Evolutionary conservation across 495 filamentous ascomycete species (phyloP).

Genomic region (Lophiotrema nucula): DNA sequence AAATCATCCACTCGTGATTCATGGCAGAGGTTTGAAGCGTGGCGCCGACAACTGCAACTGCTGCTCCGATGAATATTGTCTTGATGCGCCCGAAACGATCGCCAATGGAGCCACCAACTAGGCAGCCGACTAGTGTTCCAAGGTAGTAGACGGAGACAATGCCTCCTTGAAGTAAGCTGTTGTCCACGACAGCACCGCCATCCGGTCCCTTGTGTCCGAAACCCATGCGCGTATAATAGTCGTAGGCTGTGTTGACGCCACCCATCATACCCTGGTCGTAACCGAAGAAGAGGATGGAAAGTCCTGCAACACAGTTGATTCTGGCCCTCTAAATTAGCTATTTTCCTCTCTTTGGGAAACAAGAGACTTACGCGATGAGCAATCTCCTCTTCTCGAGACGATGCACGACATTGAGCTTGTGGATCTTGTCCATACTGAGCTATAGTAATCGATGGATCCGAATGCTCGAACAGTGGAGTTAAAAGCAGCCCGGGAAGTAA

Average conservation of each 20-base stretch:
- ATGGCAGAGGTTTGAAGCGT: constrained; percentile 61
- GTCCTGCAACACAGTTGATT: constrained; percentile 62
- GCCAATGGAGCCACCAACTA: constrained; percentile 61
- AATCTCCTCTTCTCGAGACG: too few relatives aligned
- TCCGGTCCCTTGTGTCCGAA: constrained; percentile 59
- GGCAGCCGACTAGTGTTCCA: constrained; percentile 61
- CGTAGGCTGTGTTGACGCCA: constrained; percentile 64
- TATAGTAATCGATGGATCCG: too few relatives aligned
- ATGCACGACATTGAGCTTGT: too few relatives aligned
- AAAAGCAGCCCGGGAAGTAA: too few relatives aligned
- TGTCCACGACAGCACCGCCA: constrained; percentile 52
- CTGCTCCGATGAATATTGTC: constrained; percentile 56
- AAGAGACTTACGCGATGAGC: too few relatives aligned
- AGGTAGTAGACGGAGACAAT: constrained; percentile 71
- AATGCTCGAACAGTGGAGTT: too few relatives aligned
- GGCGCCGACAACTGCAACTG: constrained; percentile 60
- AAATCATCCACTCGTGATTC: constrained; percentile 69
- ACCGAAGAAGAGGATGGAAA: constrained; percentile 62
- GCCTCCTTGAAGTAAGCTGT: constrained; percentile 65
- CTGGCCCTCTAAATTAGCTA: too few relatives aligned
- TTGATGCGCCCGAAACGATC: constrained; percentile 63
- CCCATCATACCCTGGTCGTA: constrained; percentile 76
- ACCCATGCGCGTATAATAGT: constrained; percentile 66
- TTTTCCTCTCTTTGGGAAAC: too few relatives aligned
- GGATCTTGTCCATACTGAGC: too few relatives aligned